These are phyloP conservation scores for Metrosideros polymorpha DNA, from an alignment of 441 rosid species.

Conservation along the genomic window DNA sequence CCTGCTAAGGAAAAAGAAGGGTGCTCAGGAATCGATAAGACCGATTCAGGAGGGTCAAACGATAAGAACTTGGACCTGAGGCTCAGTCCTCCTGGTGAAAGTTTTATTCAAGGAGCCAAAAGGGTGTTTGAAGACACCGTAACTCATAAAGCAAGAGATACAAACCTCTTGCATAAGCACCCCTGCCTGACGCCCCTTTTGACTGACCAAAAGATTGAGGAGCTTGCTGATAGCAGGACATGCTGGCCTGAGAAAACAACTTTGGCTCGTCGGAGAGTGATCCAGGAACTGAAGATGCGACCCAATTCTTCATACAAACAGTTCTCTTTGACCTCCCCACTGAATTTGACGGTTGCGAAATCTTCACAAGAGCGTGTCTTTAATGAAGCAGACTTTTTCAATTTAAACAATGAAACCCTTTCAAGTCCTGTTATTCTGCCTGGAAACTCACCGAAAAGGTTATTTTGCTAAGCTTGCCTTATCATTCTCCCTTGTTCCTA, in stretches of 20 bases:
- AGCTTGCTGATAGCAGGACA: background rate
- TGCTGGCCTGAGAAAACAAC: background rate
- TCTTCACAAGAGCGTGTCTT: background rate
- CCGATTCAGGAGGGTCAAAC: background rate
- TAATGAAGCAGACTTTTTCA: background rate
- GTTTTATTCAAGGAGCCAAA: slow-evolving; percentile 16
- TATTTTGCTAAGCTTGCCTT: background rate
- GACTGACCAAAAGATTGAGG: background rate
- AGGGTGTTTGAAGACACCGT: slow-evolving; percentile 13
- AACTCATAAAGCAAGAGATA: background rate
- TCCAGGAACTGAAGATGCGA: background rate
- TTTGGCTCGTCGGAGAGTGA: background rate
- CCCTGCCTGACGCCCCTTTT: background rate
- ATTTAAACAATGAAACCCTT: background rate
- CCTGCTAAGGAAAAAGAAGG: slow-evolving; percentile 14
- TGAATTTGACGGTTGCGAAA: background rate
- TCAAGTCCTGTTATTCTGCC: background rate
- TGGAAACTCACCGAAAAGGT: slow-evolving; percentile 13
- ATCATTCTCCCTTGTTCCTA: background rate
- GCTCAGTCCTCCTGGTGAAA: slow-evolving; percentile 35
- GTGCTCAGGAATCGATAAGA: background rate
- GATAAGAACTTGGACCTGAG: slow-evolving; percentile 30
- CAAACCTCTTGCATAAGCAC: background rate
- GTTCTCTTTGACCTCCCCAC: background rate
- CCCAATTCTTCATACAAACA: background rate